These are phyloP conservation scores for bread wheat (Triticum aestivum) DNA, from an alignment of 176 grass and related monocot genomes.

Conservation along the genomic window DNA sequence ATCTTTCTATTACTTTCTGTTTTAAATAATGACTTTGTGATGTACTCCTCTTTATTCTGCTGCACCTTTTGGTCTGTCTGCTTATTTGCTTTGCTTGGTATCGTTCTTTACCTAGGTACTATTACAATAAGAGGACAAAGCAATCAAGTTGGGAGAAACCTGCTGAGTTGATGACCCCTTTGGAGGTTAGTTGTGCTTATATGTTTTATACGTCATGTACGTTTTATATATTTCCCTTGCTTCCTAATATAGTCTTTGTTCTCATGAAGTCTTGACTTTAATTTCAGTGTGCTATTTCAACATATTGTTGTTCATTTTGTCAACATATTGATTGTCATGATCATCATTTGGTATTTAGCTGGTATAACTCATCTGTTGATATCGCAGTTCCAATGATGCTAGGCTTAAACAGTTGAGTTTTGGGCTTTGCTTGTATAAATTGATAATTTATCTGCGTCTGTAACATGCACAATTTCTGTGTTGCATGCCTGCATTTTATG, in stretches of 20 bases:
- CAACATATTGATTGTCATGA: neutral
- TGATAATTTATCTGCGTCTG: neutral
- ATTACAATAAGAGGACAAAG: constrained; percentile 98
- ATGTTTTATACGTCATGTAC: neutral
- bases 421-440: neutral
- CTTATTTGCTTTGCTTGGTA: constrained; percentile 1
- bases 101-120: constrained; percentile 59
- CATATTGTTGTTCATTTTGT: neutral
- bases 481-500: neutral
- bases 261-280: neutral
- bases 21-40: constrained; percentile 13
- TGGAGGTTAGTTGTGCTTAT: constrained; percentile 69
- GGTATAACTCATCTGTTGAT: neutral
- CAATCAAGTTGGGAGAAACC: constrained; percentile 98
- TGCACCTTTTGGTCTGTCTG: neutral
- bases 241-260: neutral
- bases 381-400: neutral
- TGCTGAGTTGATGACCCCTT: constrained; percentile 86
- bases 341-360: constrained; percentile 20
- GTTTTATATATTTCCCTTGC: neutral
- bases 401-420: neutral
- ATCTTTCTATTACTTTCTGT: constrained; percentile 14
- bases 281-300: neutral
- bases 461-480: neutral
- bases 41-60: neutral